phyloP scores from a whole-genome alignment of 2,329 filamentous ascomycete genomes.

The Aaosphaeria pasadenensis region DNA sequence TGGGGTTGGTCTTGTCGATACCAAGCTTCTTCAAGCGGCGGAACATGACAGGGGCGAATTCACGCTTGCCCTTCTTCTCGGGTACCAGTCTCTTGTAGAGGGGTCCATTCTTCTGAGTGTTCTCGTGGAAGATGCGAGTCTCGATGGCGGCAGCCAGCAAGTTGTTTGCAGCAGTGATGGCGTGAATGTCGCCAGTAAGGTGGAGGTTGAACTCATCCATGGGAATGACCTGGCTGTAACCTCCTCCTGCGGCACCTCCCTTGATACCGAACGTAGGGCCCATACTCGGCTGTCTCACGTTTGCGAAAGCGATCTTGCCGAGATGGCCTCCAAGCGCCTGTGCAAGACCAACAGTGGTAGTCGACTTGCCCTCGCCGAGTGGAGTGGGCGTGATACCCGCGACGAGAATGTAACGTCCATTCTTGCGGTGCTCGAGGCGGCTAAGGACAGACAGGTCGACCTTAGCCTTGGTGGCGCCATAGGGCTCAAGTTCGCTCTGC shows the following conservation, averaged over 20 bases:
- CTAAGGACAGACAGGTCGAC: slow-evolving; percentile 79
- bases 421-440: slow-evolving; percentile 78
- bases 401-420: slow-evolving; percentile 89
- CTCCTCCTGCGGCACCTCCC: slow-evolving; percentile 92
- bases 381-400: slow-evolving; percentile 96
- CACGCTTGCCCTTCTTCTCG: slow-evolving; percentile 81
- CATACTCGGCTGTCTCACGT: slow-evolving; percentile 94
- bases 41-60: slow-evolving; percentile 88
- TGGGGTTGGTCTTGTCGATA: slow-evolving; percentile 90
- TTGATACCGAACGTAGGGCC: slow-evolving; percentile 99
- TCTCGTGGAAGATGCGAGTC: slow-evolving; percentile 97
- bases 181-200: slow-evolving; percentile 95
- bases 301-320: slow-evolving; percentile 86
- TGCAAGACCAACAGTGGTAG: slow-evolving; percentile 91
- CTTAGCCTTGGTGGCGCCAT: slow-evolving; percentile 94
- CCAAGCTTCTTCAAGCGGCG: slow-evolving; percentile 91
- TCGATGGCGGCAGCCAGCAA: slow-evolving; percentile 93
- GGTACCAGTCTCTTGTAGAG: slow-evolving; percentile 88
- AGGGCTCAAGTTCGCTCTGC: slow-evolving; percentile 86
- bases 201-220: slow-evolving; percentile 99
- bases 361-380: slow-evolving; percentile 96
- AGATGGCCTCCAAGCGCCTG: slow-evolving; percentile 90
- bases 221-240: slow-evolving; percentile 98
- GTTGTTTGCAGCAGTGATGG: slow-evolving; percentile 96
- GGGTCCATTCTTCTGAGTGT: slow-evolving; percentile 85